phyloP scores from a whole-genome alignment of 768 basidiomycete species.

The Tylopilus felleus region DNA sequence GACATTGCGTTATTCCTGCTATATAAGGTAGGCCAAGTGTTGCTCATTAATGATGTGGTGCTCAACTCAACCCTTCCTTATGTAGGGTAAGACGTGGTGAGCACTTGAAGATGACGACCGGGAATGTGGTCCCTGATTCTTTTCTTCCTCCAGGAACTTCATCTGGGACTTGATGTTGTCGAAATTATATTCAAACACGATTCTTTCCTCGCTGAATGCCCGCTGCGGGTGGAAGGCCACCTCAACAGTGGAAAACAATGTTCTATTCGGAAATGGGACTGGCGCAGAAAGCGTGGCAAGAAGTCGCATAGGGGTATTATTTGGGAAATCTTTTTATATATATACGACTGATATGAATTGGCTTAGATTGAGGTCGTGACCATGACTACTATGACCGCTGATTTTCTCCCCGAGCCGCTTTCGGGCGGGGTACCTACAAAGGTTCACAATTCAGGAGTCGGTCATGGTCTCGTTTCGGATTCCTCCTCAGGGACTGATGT shows the following conservation, averaged over 20 bases:
- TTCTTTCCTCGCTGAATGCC: constrained; percentile 22
- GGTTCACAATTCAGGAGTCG: background rate
- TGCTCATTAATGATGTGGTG: background rate
- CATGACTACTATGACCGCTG: background rate
- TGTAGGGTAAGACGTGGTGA: constrained; percentile 8
- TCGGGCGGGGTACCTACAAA: background rate
- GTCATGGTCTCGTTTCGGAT: background rate
- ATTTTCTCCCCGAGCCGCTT: background rate
- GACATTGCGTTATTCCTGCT: constrained; percentile 25
- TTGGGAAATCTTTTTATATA: background rate
- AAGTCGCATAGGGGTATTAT: constrained; percentile 7
- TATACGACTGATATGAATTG: background rate
- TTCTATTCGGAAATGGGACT: constrained; percentile 7
- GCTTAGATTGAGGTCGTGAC: constrained; percentile 4
- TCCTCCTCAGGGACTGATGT: background rate
- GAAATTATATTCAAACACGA: constrained; percentile 27
- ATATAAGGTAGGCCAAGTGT: constrained; percentile 7
- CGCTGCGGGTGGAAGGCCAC: constrained; percentile 22
- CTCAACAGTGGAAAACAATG: background rate
- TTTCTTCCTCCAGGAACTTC: constrained; percentile 9
- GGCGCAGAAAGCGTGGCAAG: background rate
- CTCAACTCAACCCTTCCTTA: background rate
- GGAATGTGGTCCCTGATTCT: background rate
- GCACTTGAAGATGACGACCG: background rate
- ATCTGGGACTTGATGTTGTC: constrained; percentile 26